Conservation (phyloP, 139 green algal genomes). For the Bryopsis sp. region DNA sequence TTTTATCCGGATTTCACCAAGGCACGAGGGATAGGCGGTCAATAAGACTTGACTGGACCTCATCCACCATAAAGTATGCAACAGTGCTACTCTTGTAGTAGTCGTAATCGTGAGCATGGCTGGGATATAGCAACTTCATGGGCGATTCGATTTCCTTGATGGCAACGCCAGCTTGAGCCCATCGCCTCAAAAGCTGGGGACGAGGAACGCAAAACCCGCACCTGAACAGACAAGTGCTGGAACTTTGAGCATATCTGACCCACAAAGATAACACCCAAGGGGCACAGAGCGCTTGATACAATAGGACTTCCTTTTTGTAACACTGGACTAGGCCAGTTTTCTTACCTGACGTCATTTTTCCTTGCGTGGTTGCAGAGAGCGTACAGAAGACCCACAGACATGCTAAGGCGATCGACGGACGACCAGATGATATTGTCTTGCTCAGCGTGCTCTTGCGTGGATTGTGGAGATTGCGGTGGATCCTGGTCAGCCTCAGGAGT, state of each 20-base stretch:
- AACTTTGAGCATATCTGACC: not conserved
- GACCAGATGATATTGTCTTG: constrained; percentile 36
- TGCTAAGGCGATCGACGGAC: constrained; percentile 51
- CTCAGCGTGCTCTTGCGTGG: not conserved
- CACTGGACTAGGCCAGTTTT: not conserved
- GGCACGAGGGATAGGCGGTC: no score
- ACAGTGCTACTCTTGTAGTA: constrained; percentile 57
- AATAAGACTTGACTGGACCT: no score
- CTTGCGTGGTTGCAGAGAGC: constrained; percentile 50
- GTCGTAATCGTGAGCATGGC: constrained; percentile 50
- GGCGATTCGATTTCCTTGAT: constrained; percentile 44
- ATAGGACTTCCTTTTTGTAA: not conserved
- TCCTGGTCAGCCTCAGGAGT: no score
- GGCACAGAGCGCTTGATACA: not conserved
- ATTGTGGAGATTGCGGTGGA: no score
- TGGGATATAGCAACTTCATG: constrained; percentile 54
- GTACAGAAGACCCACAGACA: constrained; percentile 57
- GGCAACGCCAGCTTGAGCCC: constrained; percentile 37
- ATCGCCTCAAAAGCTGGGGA: constrained; percentile 56
- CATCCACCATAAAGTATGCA: constrained; percentile 54
- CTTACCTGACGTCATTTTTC: constrained; percentile 36
- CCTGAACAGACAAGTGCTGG: no score
- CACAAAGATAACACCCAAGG: not conserved
- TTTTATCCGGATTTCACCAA: no score
- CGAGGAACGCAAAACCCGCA: constrained; percentile 53